Evolutionary conservation across 805 yeast genomes (phyloP).

Genomic region (Deakozyma indianensis): DNA sequence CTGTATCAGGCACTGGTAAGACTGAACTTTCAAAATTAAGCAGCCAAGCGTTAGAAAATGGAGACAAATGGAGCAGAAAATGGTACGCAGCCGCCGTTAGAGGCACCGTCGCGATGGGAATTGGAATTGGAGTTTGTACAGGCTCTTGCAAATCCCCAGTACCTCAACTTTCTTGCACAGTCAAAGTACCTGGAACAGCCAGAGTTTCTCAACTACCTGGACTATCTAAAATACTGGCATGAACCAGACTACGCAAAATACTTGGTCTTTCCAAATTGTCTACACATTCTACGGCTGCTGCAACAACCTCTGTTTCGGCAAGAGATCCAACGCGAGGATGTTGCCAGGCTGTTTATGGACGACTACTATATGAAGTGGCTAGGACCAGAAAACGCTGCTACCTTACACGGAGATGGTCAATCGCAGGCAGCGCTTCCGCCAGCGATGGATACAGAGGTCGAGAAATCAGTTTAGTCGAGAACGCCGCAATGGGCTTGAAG

Average conservation of each 20-base stretch:
- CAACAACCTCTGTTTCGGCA: conserved; percentile 25
- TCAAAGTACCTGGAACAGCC: conserved; percentile 59
- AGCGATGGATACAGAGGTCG: no score
- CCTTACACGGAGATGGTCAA: not conserved
- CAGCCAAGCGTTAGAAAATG: not conserved
- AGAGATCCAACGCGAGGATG: conserved; percentile 26
- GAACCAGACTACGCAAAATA: conserved; percentile 53
- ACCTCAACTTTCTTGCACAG: conserved; percentile 76
- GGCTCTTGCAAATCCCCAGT: conserved; percentile 79
- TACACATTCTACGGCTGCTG: conserved; percentile 58
- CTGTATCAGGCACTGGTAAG: no score
- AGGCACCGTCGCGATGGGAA: conserved; percentile 73
- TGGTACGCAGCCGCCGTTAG: conserved; percentile 5
- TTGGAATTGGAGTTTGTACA: conserved; percentile 90
- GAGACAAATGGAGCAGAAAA: not conserved
- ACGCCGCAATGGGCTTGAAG: no score
- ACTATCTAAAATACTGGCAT: conserved; percentile 80
- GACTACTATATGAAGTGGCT: conserved; percentile 28
- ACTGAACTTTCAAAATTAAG: no score
- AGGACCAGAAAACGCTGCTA: conserved; percentile 3
- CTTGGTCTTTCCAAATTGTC: conserved; percentile 76
- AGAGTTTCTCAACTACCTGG: conserved; percentile 58
- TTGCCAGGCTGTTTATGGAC: conserved; percentile 28
- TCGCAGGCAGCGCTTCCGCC: not conserved
- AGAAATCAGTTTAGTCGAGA: no score